Percentiles rank a stretch among this genome's conserved stretches.
These are phyloP conservation scores for Alnus rubra DNA, from an alignment of 306 rosid species.

Conservation along the genomic window DNA sequence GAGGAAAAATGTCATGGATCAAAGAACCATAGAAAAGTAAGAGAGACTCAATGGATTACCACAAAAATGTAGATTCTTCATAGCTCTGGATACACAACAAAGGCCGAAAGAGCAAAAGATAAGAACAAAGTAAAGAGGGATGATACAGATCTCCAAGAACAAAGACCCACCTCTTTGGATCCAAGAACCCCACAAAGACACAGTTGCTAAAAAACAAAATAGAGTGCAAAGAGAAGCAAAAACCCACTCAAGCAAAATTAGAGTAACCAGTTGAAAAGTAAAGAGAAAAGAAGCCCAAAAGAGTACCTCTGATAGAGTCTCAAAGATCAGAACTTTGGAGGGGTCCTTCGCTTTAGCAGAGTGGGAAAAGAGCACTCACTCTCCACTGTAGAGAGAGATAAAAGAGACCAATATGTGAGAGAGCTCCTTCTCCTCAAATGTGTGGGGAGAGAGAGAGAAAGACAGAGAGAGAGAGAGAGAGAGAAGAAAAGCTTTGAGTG, in stretches of 20 bases:
- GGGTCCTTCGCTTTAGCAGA: slow-evolving; percentile 34
- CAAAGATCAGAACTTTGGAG: slow-evolving; percentile 45
- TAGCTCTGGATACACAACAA: slow-evolving; percentile 14
- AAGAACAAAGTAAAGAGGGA: slow-evolving; percentile 36
- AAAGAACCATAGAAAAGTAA: slow-evolving; percentile 14
- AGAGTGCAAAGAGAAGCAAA: slow-evolving; percentile 27
- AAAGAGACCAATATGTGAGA: slow-evolving; percentile 21
- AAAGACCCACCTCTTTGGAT: slow-evolving; percentile 38
- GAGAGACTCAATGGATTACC: slow-evolving; percentile 11
- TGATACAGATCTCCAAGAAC: slow-evolving; percentile 41
- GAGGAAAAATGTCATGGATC: slow-evolving; percentile 17
- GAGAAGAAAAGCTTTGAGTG: slow-evolving; percentile 10
- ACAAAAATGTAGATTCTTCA: slow-evolving; percentile 23
- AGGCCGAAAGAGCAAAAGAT: slow-evolving; percentile 31
- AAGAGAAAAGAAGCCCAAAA: slow-evolving; percentile 34
- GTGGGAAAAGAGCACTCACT: slow-evolving; percentile 29
- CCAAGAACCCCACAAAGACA: slow-evolving; percentile 36
- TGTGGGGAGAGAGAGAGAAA: slow-evolving; percentile 36
- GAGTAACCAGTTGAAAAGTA: slow-evolving; percentile 39
- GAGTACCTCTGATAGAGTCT: slow-evolving; percentile 36
- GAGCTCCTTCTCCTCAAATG: slow-evolving; percentile 35
- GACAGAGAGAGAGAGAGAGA: neutral
- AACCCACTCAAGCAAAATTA: slow-evolving; percentile 40
- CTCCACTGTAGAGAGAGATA: slow-evolving; percentile 31
- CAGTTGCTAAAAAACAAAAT: slow-evolving; percentile 40